Evolutionary conservation across 1,284 basidiomycete genomes (phyloP), one percentile per base, ranked within the genome.

Genomic region (Microbotryomycetes sp.): DNA sequence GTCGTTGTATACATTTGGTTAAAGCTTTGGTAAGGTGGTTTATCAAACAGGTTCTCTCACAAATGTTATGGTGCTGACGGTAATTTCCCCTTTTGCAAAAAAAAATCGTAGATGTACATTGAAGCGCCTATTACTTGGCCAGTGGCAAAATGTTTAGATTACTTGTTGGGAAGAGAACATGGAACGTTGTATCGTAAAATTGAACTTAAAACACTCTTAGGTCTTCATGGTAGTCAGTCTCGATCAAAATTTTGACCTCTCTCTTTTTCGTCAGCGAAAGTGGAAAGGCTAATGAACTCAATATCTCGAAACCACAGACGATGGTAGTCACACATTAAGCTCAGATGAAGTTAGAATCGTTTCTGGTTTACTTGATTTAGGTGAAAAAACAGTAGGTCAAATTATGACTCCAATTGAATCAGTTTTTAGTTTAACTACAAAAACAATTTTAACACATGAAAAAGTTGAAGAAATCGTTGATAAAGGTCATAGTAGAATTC

Each of bases 31-130:
- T 80, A 68, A 59, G 63, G n/a, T n/a, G n/a, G n/a, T n/a, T n/a
- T n/a, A n/a, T n/a, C n/a, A n/a, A n/a, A n/a, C n/a, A n/a, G n/a
- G n/a, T n/a, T 58, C 36, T 9, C 36, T 65, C 77, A 51, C 50
- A 79, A 23, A 60, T 79, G 46, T 42, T n/a, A n/a, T n/a, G n/a
- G n/a, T n/a, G n/a, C n/a, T n/a, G n/a, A n/a, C n/a, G n/a, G n/a
- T n/a, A n/a, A n/a, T n/a, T 79, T 77, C 57, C 79, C 79, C 6
- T 74, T 80, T 26, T 77, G 76, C 6, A 78, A 76, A 67, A 78
- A 79, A 9, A 73, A 75, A 52, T 56, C 50, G 6, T 63, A 65
- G 30, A 75, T 75, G 75, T 67, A 73, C 59, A 52, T 75, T 55
- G 63, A 73, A 22, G 65, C 71, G 9, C 75, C 75, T 14, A 64